These are phyloP conservation scores for Blastocystis sp. DNA, from an alignment of 352 stramenopile species.

Conservation along the genomic window DNA sequence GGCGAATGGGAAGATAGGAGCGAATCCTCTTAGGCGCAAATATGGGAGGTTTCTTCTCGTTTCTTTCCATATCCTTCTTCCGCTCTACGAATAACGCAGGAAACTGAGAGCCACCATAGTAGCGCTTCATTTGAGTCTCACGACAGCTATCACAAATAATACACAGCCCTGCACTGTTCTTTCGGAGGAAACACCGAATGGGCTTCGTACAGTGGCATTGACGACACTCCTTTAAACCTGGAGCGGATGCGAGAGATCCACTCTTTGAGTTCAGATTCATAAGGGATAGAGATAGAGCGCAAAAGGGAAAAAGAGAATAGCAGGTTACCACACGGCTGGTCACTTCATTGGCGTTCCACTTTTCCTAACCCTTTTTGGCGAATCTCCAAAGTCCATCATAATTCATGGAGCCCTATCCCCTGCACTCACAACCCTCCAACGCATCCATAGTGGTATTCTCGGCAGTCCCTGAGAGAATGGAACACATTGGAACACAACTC, in stretches of 20 bases:
- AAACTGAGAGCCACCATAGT: constrained; percentile 7
- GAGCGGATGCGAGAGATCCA: neutral
- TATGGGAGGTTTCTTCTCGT: neutral
- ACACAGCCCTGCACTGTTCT: constrained; percentile 34
- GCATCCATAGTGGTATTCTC: too few species aligned
- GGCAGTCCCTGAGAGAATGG: too few species aligned
- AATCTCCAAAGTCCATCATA: too few species aligned
- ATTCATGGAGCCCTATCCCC: too few species aligned
- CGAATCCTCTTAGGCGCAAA: too few species aligned
- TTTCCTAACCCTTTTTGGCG: neutral
- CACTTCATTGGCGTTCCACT: neutral
- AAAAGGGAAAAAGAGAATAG: neutral
- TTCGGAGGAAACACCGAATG: constrained; percentile 10
- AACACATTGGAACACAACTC: too few species aligned
- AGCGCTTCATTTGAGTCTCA: constrained; percentile 21
- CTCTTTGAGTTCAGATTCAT: neutral
- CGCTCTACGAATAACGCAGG: neutral
- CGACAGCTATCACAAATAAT: constrained; percentile 57
- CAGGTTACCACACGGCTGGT: neutral
- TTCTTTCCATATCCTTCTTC: constrained; percentile 18
- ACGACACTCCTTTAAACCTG: constrained; percentile 27
- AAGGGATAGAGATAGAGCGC: neutral
- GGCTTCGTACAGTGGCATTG: constrained; percentile 56
- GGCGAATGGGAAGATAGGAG: too few species aligned
- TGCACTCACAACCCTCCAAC: too few species aligned